Base-by-base conservation (phyloP, 2,329 filamentous ascomycete genomes). In the Alternaria incomplexa region DNA sequence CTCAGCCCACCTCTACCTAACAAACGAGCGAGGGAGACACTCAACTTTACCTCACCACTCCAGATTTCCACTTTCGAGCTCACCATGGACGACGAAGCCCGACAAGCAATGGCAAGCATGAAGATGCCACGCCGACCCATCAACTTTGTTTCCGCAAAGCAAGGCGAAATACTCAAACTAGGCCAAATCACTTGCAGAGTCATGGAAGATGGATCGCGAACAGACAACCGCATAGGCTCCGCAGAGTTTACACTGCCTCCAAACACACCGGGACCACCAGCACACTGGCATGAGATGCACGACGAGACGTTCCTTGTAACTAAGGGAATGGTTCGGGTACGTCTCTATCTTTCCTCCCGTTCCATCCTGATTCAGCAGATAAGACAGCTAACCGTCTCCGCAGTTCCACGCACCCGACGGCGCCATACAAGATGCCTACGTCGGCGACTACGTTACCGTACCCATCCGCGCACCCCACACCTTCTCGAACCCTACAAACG, bases 251-350 rank as follows among this genome's bases (percentile, higher is more conserved):
- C 80, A n/a, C 74, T 87, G 36, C 82, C 84, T 9, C 78, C 84
- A 9, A 76, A 81, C 20, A 84, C 81, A 1, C 68, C 79, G 1
- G 85, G 84, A 1, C 84, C 85, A 2, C 83, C 83, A 46, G 79
- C 82, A 1, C 83, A 86, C 73, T 87, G 83, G 83, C 84, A 87
- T 68, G 83, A 87, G 68, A 87, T 87, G 85, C 78, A 79, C 63
- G 77, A 88, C 75, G 85, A 88, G 77, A 86, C 84, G 8, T 88
- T 88, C 77, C 81, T 87, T 46, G 80, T 87, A n/a, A 85, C 82
- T 1, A 76, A 83, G 57, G 86, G 86, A 6, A 82, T 75, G 3
- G 79, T 87, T 17, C 44, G 59, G 9, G 59, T 62, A 53, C n/a
- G 59, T 58, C 10, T 32, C 2, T 28, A 8, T 2, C n/a, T 20